A percentile compares a stretch with the other conserved stretches of the same genome.
phyloP scores from a whole-genome alignment of 2,329 filamentous ascomycete species.

The Mycosphaerella sp. region DNA sequence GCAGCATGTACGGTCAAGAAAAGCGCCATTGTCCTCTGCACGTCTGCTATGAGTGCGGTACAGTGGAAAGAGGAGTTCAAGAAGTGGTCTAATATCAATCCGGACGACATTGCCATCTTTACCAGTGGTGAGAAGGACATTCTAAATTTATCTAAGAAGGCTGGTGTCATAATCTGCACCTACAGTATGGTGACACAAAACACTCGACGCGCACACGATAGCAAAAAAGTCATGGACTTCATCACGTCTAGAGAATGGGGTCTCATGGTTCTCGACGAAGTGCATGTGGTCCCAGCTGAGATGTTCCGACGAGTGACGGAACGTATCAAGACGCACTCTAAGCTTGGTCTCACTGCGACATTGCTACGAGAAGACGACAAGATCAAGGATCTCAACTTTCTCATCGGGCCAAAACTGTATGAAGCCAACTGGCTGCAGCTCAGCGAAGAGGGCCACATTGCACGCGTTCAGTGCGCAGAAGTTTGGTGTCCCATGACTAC shows the following conservation, averaged over 20 bases:
- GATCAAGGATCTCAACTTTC: constrained; percentile 92
- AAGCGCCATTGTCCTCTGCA: constrained; percentile 89
- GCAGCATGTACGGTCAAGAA: constrained; percentile 98
- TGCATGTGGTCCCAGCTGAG: constrained; percentile 93
- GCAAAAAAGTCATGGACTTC: constrained; percentile 97
- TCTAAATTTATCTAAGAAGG: constrained; percentile 66
- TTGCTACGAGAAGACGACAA: constrained; percentile 96
- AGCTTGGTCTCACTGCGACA: constrained; percentile 89
- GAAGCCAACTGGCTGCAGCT: constrained; percentile 99
- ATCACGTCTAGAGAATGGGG: constrained; percentile 88
- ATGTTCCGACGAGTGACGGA: constrained; percentile 95
- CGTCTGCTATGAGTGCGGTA: constrained; percentile 94
- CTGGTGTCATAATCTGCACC: constrained; percentile 93
- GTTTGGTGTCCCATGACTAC: constrained; percentile 99
- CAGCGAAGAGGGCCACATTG: constrained; percentile 93
- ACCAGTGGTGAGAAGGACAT: constrained; percentile 85
- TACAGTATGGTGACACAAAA: constrained; percentile 99
- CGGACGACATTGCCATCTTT: constrained; percentile 89
- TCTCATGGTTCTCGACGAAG: constrained; percentile 92
- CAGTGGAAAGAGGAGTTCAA: constrained; percentile 96
- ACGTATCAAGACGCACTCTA: constrained; percentile 88
- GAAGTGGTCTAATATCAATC: constrained; percentile 98
- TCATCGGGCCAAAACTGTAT: constrained; percentile 95
- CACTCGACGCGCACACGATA: constrained; percentile 79
- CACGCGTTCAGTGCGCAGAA: constrained; percentile 93